Evolutionary conservation across 2,329 filamentous ascomycete genomes (phyloP), one percentile per base, ranked within the genome.

Genomic region (Phoma sp.): DNA sequence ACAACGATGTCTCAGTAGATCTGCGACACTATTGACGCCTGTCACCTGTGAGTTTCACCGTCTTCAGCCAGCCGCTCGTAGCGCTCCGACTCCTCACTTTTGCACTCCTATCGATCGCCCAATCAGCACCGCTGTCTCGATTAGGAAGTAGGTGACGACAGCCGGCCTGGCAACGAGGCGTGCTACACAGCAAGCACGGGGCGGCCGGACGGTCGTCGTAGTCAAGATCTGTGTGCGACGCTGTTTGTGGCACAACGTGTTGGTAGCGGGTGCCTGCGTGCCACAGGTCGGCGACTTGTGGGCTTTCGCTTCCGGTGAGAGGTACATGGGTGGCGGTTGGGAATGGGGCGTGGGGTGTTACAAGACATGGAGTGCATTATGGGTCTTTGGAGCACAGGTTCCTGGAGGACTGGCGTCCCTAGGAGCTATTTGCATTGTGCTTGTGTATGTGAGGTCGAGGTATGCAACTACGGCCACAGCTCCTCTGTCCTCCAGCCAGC

Each of bases 401-500:
- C 1, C 12, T 4, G 29, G 1, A 17, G 29, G 12, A 31, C 12
- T 5, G 29, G 29, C 29, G 12, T 31, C 1, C 4, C 12, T 15
- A 15, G 12, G 10, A 5, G 3, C 29, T 31, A 4, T 13, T 15
- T 31, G 22, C 13, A 12, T 17, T 19, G 6, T 17, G 22, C 4
- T 17, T 19, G 21, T 13, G 19, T 15, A n/a, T 22, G 9, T 19
- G 27, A 19, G 19, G 13, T 21, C 21, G 4, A 5, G 13, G 15
- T 41, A 2, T 22, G 22, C 31, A 6, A n/a, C n/a, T 60, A 76
- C n/a, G 74, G 74, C 74, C 74, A 76, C n/a, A 75, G 60, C 60
- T 76, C 74, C 55, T 76, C 69, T 24, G 66, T 75, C 52, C 60
- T 84, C 92, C 91, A 96, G 40, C 80, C 74, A 29, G 76, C 77